Conservation (phyloP, 2,329 filamentous ascomycete species). For the Pyricularia sp. region DNA sequence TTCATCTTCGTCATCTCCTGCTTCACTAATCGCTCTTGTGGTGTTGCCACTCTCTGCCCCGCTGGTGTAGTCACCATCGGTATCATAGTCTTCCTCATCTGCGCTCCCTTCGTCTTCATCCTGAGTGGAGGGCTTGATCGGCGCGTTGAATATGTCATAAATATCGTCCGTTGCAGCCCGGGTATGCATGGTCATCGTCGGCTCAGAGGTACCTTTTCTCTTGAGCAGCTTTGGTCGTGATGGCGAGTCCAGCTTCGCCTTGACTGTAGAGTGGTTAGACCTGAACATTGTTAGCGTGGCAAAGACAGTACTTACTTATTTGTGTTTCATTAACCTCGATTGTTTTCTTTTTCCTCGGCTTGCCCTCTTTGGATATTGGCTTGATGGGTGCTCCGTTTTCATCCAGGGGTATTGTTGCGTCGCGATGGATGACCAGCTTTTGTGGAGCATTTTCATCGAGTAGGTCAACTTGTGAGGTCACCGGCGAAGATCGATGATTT, state of each 20-base stretch:
- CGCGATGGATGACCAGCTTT: slow-evolving; percentile 34
- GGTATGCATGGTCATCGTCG: slow-evolving; percentile 98
- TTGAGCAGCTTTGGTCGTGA: slow-evolving; percentile 76
- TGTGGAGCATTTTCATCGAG: slow-evolving; percentile 13
- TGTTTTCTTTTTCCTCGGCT: slow-evolving; percentile 62
- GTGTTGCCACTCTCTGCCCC: slow-evolving; percentile 77
- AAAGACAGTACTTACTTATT: slow-evolving; percentile 55
- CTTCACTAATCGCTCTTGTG: slow-evolving; percentile 30
- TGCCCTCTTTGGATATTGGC: slow-evolving; percentile 33
- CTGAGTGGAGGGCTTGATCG: slow-evolving; percentile 37
- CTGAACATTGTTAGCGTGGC: not conserved
- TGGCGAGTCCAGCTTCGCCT: slow-evolving; percentile 86
- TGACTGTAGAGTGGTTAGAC: slow-evolving; percentile 47
- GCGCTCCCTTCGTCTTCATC: slow-evolving; percentile 33
- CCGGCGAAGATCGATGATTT: too few relatives aligned
- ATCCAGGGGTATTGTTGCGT: slow-evolving; percentile 34
- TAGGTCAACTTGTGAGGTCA: slow-evolving; percentile 5
- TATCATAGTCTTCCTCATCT: slow-evolving; percentile 57
- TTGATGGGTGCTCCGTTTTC: slow-evolving; percentile 47
- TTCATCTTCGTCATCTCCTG: slow-evolving; percentile 18
- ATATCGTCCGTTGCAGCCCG: slow-evolving; percentile 94
- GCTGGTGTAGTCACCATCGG: slow-evolving; percentile 70
- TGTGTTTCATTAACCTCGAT: slow-evolving; percentile 88
- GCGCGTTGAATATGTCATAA: slow-evolving; percentile 93
- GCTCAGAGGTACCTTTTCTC: slow-evolving; percentile 59